phyloP scores from a whole-genome alignment of 2,329 filamentous ascomycete species.

The Colletotrichum simmondsii region DNA sequence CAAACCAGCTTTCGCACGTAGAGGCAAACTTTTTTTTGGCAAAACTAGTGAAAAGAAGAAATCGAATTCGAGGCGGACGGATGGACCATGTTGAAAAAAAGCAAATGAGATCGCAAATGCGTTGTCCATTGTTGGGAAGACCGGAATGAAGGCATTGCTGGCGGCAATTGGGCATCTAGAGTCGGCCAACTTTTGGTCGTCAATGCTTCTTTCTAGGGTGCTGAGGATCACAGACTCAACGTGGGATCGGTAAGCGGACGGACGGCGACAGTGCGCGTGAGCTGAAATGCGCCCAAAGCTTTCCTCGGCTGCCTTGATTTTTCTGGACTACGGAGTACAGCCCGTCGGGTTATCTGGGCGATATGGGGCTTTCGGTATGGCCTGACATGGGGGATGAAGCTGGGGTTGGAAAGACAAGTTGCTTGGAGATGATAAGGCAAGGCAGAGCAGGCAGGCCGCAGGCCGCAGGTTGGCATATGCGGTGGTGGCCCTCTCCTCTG shows the following conservation, averaged over 20 bases:
- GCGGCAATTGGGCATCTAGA: constrained; percentile 13
- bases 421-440: constrained; percentile 11
- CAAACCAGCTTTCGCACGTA: constrained; percentile 9
- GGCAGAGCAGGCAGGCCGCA: background rate
- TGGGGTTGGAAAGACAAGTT: constrained; percentile 4
- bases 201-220: constrained; percentile 31
- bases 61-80: background rate
- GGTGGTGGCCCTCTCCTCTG: background rate
- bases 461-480: background rate
- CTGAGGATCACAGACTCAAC: constrained; percentile 25
- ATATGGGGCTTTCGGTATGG: constrained; percentile 9
- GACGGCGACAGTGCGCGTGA: constrained; percentile 18
- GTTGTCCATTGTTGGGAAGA: constrained; percentile 28
- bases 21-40: background rate
- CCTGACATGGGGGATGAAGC: constrained; percentile 4
- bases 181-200: constrained; percentile 8
- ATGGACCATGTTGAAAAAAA: background rate
- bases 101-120: constrained; percentile 21
- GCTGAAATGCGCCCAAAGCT: constrained; percentile 8
- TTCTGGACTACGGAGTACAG: constrained; percentile 9
- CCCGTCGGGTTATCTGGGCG: constrained; percentile 16
- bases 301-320: constrained; percentile 5
- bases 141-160: background rate
- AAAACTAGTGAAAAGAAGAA: background rate
- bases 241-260: constrained; percentile 27